These are phyloP conservation scores for Tetrahymena elliotti DNA, from an alignment of 73 alveolate species.

Conservation along the genomic window DNA sequence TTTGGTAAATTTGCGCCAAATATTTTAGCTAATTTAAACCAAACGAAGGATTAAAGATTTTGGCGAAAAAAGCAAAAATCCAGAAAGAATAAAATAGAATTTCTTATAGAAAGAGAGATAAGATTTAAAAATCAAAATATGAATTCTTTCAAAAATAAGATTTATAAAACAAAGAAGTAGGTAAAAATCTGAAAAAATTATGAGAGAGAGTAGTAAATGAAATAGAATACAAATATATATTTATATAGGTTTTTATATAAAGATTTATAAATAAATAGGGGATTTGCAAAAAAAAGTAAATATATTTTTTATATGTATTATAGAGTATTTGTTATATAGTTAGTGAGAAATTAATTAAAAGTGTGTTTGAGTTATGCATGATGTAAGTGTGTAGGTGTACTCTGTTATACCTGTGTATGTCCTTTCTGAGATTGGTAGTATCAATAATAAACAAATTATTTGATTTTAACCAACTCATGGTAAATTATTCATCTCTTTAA, in stretches of 20 bases:
- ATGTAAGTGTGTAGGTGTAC: background rate
- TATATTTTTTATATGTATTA: too few relatives aligned
- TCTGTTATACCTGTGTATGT: too few relatives aligned
- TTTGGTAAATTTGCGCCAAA: background rate
- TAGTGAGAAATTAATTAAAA: background rate
- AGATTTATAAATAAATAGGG: background rate
- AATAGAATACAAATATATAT: background rate
- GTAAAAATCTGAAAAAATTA: background rate
- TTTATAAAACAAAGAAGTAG: background rate
- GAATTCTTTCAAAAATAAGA: too few relatives aligned
- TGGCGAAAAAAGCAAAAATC: background rate
- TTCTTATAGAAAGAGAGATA: background rate
- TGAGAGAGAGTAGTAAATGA: background rate
- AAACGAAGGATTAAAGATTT: background rate
- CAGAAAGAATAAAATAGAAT: background rate
- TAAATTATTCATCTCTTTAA: background rate
- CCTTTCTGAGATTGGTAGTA: background rate
- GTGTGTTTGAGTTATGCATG: background rate
- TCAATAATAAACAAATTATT: too few relatives aligned
- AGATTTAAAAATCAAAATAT: too few relatives aligned
- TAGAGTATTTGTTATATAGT: background rate
- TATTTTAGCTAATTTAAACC: background rate
- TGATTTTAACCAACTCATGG: background rate
- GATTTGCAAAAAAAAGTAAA: background rate
- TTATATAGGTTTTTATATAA: background rate